Evolutionary conservation across 2,329 filamentous ascomycete species (phyloP), one percentile per base, ranked within the genome.

Genomic region (Dothidotthia symphoricarpi): DNA sequence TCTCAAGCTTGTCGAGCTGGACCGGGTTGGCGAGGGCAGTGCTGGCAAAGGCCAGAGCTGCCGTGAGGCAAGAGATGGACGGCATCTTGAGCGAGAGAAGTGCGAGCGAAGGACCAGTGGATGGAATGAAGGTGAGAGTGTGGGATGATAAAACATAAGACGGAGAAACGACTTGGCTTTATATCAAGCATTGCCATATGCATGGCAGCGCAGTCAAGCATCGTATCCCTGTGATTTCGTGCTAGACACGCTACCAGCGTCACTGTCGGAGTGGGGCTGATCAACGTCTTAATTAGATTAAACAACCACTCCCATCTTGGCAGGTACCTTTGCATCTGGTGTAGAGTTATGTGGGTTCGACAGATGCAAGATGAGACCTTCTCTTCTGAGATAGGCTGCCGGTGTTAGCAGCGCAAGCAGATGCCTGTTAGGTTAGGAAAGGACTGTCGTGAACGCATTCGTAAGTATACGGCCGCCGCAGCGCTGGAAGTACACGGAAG

Each of bases 51-150:
- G 59, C 64, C 36, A 66, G 53, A 24, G 54, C 53, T 42, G 59
- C 59, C 8, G 61, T 59, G 34, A 67, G 35, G 31, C 53, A 49
- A 29, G 52, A 34, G 42, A 64, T 43, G 16, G 59, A 64, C 49
- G 61, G 62, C 64, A 68, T 68, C 24, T 33, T 47, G 34, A 9
- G 9, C 19, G 9, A 22, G 19, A 22, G 5, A n/a, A 9, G 19
- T 6, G 28, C 46, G 41, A 28, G 27, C 25, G 36, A 27, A 34
- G 34, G 37, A 31, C 24, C 26, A 32, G 35, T 31, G 28, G 37
- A 28, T 29, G 34, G n/a, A 45, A 41, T 35, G 39, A 42, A 34
- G 32, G 31, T 31, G 34, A 50, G 49, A 45, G 32, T 44, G 37
- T 28, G 34, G 39, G 35, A 45, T 47, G 44, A 43, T 43, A 46